Percentiles rank a stretch among this genome's conserved stretches.
phyloP scores from a whole-genome alignment of 176 grass and related monocot species.

The Aegilops speltoides region DNA sequence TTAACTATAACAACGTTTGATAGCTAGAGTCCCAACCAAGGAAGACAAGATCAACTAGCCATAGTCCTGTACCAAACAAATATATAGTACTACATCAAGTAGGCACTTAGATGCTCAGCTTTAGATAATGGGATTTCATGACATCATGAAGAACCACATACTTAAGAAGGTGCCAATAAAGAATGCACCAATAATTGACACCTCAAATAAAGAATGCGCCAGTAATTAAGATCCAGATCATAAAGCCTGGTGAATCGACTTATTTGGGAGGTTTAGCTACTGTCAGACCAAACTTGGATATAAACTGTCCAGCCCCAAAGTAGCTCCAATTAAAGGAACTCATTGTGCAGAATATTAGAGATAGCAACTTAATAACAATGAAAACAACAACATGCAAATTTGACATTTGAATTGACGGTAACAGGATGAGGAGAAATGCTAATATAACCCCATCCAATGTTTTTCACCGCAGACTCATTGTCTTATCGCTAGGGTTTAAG shows the following conservation, averaged over 20 bases:
- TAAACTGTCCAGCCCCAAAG: not conserved
- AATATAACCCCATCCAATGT: not conserved
- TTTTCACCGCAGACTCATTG: not conserved
- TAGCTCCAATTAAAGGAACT: not conserved
- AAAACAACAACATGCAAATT: not conserved
- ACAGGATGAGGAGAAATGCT: not conserved
- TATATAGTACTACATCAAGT: conserved; percentile 12
- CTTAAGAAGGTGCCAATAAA: not conserved
- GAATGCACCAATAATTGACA: not conserved
- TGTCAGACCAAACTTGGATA: not conserved
- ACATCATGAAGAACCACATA: not conserved
- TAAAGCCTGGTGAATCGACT: not conserved
- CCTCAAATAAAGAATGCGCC: not conserved
- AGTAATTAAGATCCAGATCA: not conserved
- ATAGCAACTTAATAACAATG: not conserved
- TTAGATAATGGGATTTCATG: not conserved
- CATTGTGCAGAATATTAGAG: not conserved
- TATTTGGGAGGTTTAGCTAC: not conserved
- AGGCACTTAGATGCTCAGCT: not conserved
- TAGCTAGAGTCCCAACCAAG: not conserved
- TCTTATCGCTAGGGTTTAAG: not conserved
- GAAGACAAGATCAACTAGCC: conserved; percentile 38
- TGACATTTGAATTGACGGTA: not conserved
- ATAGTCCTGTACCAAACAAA: not conserved
- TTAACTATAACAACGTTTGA: not conserved